Conservation (phyloP, 2,329 filamentous ascomycete genomes). For the Chalaropsis ovoidea region DNA sequence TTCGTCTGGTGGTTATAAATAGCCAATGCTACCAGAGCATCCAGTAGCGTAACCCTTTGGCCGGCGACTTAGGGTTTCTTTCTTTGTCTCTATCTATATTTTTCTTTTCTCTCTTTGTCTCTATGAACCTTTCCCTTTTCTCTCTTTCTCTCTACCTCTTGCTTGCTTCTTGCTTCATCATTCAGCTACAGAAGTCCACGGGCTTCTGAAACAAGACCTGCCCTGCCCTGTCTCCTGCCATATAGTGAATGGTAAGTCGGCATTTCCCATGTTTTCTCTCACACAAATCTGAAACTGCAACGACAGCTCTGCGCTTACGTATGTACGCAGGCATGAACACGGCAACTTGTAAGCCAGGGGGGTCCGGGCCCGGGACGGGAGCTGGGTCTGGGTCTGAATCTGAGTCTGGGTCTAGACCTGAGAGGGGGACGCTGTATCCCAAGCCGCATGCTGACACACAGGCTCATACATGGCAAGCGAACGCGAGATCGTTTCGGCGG, state of each 20-base stretch:
- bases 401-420: background rate
- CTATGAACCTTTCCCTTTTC: too few relatives aligned
- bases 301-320: background rate
- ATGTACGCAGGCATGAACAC: background rate
- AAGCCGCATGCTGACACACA: background rate
- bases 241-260: background rate
- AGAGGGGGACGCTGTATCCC: background rate
- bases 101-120: too few relatives aligned
- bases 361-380: background rate
- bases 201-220: background rate
- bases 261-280: background rate
- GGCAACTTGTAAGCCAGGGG: too few relatives aligned
- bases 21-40: background rate
- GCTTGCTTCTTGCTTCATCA: too few relatives aligned
- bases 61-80: background rate
- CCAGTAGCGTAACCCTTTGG: background rate
- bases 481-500: background rate
- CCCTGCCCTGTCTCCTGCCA: background rate
- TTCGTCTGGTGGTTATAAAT: conserved; percentile 1
- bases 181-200: background rate
- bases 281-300: background rate
- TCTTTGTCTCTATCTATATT: too few relatives aligned
- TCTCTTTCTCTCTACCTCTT: too few relatives aligned
- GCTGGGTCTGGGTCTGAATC: background rate
- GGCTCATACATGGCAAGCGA: background rate